Evolutionary conservation across 495 filamentous ascomycete genomes (phyloP), one percentile per base, ranked within the genome.

Genomic region (Penicillium canescens): DNA sequence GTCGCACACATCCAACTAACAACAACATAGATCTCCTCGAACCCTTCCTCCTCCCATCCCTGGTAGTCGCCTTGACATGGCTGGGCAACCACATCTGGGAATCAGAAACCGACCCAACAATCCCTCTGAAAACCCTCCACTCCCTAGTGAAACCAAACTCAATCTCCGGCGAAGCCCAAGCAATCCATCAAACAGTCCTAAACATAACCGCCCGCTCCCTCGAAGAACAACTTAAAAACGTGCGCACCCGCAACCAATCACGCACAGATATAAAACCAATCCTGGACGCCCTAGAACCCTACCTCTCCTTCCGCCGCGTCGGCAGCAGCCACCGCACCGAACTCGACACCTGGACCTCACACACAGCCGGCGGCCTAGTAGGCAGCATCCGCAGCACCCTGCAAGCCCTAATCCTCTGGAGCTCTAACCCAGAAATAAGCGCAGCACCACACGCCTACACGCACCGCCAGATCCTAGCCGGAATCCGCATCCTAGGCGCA

Each of bases 1-100:
- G 6, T 31, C 42, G 26, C 42, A 18, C 31, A 8, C 28, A 37
- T 34, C 23, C 55, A 5, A 42, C 52, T 57, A 43, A 60, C 43
- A 24, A 31, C 53, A 12, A 41, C 12, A 14, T 42, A 91, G 87
- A 93, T 67, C 75, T 98, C 2, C 86, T 96, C 26, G 91, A 96
- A 52, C 87, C 91, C 0, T 95, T 97, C 52, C 77, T 98, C 2
- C 78, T 98, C 13, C 92, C 94, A 2, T 93, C 92, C 10, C 79
- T 98, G 8, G 84, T 96, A 9, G 80, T 87, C 3, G 92, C 88
- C 2, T 76, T 98, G 28, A 80, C 80, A 3, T 96, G 89, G 83
- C 82, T 98, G 36, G 82, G 87, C 0, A 85, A 88, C 41, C 84
- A 89, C 58, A 83, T 96, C n/a, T 92, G 90, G 86, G 85, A 86